Evolutionary conservation across 2,329 filamentous ascomycete species (phyloP), one percentile per base, ranked within the genome.

Genomic region (Onygena corvina): DNA sequence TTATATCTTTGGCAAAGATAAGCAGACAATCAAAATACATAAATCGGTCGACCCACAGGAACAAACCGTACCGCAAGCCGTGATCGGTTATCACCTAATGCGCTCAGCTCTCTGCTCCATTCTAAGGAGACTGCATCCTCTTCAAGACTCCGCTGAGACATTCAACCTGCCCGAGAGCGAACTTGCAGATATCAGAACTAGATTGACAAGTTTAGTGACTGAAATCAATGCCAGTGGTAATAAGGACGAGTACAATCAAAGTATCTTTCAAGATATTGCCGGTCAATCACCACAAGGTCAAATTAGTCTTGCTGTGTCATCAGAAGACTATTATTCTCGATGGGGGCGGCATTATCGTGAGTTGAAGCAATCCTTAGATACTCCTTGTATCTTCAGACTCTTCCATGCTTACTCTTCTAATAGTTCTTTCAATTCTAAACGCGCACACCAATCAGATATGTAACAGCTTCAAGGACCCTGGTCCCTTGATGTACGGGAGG

Each of bases 381-480:
- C 5, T 35, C 12, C 3, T 27, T 27, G 12, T 42, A n/a, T 27
- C 14, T 46, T 7, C 27, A 14, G 38, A 3, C 11, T 27, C 33
- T 11, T 14, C 18, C 27, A n/a, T 14, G n/a, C 38, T 38, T 27
- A 42, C 21, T 27, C n/a, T 27, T 27, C 5, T 16, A 25, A 27
- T n/a, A 53, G 52, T 81, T 4, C 73, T 72, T 0, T 76, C 74
- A 4, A 65, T 80, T 1, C 71, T 74, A 21, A 70, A 73, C 52
- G 77, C 77, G 0, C 76, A 82, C 55, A 65, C 68, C 1, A 68
- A 71, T 20, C 79, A 81, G 60, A 62, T 74, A 7, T 79, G 77
- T 65, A 80, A 79, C 58, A 75, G 73, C 0, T 81, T 80, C 70
- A 79, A 80, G 57, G 79, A 81, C 52, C 65, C 72, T 0, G 78